phyloP scores from a whole-genome alignment of 2,329 filamentous ascomycete genomes.

The Fusarium sambucinum region DNA sequence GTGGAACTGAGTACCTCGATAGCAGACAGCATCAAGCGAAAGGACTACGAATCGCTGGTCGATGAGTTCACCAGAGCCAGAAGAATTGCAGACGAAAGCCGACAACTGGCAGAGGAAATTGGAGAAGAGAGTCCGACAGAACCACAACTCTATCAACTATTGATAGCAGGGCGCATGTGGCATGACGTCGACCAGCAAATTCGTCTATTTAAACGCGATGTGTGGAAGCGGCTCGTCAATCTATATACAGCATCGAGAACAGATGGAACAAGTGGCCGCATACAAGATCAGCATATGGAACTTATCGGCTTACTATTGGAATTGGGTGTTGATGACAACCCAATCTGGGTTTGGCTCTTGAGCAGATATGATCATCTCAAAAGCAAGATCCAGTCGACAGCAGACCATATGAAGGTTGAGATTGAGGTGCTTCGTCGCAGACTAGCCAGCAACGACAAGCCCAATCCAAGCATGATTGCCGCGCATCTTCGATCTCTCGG shows the following conservation, averaged over 20 bases:
- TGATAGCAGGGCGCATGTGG: constrained; percentile 95
- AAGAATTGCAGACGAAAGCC: constrained; percentile 82
- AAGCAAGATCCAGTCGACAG: constrained; percentile 81
- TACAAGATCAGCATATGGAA: constrained; percentile 89
- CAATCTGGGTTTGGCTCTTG: constrained; percentile 94
- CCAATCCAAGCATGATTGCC: constrained; percentile 75
- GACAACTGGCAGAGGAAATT: constrained; percentile 71
- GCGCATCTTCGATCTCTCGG: constrained; percentile 80
- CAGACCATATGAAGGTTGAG: constrained; percentile 89
- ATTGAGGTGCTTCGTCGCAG: constrained; percentile 90
- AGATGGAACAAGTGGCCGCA: constrained; percentile 62
- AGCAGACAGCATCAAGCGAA: constrained; percentile 86
- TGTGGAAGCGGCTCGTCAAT: constrained; percentile 84
- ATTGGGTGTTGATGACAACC: constrained; percentile 93
- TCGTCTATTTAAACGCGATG: constrained; percentile 85
- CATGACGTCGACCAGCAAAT: constrained; percentile 90
- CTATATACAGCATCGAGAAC: constrained; percentile 69
- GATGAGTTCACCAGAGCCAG: constrained; percentile 89
- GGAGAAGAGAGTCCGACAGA: constrained; percentile 74
- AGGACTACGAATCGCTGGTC: constrained; percentile 88
- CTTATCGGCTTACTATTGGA: constrained; percentile 91
- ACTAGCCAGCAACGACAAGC: constrained; percentile 79
- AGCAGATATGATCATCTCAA: constrained; percentile 92
- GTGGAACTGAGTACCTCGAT: constrained; percentile 84
- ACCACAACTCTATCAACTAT: constrained; percentile 83